Base-by-base conservation (phyloP, 2,329 filamentous ascomycete species). In the Phaeosphaeriaceae sp. region DNA sequence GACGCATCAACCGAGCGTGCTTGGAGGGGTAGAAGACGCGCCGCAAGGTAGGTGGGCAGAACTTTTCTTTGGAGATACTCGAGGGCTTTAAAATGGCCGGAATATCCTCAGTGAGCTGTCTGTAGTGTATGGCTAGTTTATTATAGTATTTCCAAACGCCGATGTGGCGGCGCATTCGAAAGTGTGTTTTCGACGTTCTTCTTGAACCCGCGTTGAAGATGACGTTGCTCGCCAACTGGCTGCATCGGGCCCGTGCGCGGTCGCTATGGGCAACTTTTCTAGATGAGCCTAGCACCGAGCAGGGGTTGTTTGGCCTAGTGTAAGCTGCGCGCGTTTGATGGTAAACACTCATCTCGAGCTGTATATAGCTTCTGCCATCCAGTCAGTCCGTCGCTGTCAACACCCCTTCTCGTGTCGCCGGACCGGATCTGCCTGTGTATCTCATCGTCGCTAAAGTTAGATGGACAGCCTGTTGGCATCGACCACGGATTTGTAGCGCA, bases 381-480 rank as follows among this genome's bases (percentile, higher is more conserved):
- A 62, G 53, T 57, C 62, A 58, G 57, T 58, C 62, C 63, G 68
- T 65, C 61, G 56, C 63, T 62, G 55, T 65, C 70, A 69, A 62
- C 61, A 70, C 58, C 66, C 67, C 66, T 61, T 58, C 65, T 70
- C 68, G 61, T 65, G 66, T 67, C 65, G 52, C 53, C 60, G 62
- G 63, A 63, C 65, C 58, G 66, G 58, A 54, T 68, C 69, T 69
- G 62, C 61, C 61, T 59, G 69, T 69, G 68, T 75, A 77, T 78
- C 73, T 76, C 74, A 76, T 75, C 59, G 72, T 58, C 68, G 70
- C 69, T 70, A 70, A 72, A 51, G 69, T 77, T 78, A 76, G 70
- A 77, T 76, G 74, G 74, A 76, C 66, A 76, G 70, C 73, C 75
- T 76, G 66, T 60, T 76, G 76, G 76, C 73, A 61, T 62, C 69